Base-by-base conservation (phyloP, 2,329 filamentous ascomycete genomes). In the Aquanectria penicillioides region DNA sequence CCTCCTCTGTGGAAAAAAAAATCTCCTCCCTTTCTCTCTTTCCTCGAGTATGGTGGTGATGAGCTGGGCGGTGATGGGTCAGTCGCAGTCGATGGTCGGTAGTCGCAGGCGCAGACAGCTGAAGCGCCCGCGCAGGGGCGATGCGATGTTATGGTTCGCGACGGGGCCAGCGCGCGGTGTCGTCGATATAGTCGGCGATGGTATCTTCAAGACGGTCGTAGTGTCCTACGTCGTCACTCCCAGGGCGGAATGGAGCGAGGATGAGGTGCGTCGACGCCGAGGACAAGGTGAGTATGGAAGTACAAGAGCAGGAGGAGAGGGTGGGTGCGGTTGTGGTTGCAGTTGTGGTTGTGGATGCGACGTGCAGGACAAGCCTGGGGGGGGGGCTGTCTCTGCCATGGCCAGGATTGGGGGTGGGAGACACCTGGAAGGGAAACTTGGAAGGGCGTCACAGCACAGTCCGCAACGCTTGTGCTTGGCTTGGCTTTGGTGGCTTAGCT, bases 401-500 rank as follows among this genome's bases (percentile, higher is more conserved):
- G n/a, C n/a, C n/a, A n/a, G n/a, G n/a, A n/a, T n/a, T n/a, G n/a
- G n/a, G 43, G 36, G 50, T 37, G 33, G 49, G 34, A 40, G 28
- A 52, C 26, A 28, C 31, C 50, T 40, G 38, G 53, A 50, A 43
- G 15, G 53, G 53, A 36, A 44, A 34, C 41, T 40, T 28, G 34
- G 34, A 55, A 47, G 26, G 51, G 25, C 28, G 53, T 48, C 17
- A 17, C 26, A 34, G 43, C 26, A 33, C 41, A 25, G 49, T 40
- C 28, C 38, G 56, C 33, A 43, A 57, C 48, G 49, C 50, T 29
- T 49, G 43, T 22, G 51, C 65, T 65, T 33, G 22, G 31, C 50
- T 48, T 53, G 60, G 60, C 57, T 65, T 52, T 47, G 18, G 44
- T 65, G 66, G 66, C 59, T 65, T 41, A 41, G 59, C 55, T 55